Conservation (phyloP, 257 asterid genomes). For the Ocimum tenuiflorum region DNA sequence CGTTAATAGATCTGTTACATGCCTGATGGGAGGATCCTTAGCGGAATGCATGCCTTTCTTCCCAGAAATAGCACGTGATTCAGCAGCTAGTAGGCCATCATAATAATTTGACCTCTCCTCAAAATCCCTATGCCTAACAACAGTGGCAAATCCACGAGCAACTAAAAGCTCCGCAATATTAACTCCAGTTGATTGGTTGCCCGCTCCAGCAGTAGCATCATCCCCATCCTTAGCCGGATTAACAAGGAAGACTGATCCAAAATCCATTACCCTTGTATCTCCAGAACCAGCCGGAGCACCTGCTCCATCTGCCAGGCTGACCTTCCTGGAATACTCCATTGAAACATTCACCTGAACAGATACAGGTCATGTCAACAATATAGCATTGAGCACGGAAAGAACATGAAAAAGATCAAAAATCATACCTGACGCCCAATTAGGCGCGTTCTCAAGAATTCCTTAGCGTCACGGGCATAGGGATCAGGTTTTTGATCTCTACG, state of each 20-base stretch:
- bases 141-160: slow-evolving; percentile 85
- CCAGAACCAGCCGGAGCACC: slow-evolving; percentile 40
- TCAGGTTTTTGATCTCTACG: slow-evolving; percentile 91
- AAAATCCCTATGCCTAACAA: slow-evolving; percentile 92
- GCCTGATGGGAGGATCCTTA: slow-evolving; percentile 83
- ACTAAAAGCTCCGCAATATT: slow-evolving; percentile 88
- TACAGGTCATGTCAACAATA: slow-evolving; percentile 12
- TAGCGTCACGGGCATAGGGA: slow-evolving; percentile 93
- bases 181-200: slow-evolving; percentile 47
- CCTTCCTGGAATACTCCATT: slow-evolving; percentile 95
- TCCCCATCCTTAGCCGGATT: slow-evolving; percentile 62
- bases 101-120: slow-evolving; percentile 93
- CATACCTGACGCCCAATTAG: slow-evolving; percentile 82
- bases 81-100: slow-evolving; percentile 86
- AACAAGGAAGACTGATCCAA: slow-evolving; percentile 80
- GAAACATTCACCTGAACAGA: slow-evolving; percentile 71
- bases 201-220: slow-evolving; percentile 45
- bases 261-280: slow-evolving; percentile 83
- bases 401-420: not conserved
- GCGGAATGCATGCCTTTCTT: slow-evolving; percentile 84
- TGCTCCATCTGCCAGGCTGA: slow-evolving; percentile 62
- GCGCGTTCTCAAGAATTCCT: slow-evolving; percentile 88
- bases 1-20: slow-evolving; percentile 68
- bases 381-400: not conserved
- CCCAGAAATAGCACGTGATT: slow-evolving; percentile 78